Evolutionary conservation across 2,329 filamentous ascomycete species (phyloP).

Genomic region (Dissoconium aciculare): DNA sequence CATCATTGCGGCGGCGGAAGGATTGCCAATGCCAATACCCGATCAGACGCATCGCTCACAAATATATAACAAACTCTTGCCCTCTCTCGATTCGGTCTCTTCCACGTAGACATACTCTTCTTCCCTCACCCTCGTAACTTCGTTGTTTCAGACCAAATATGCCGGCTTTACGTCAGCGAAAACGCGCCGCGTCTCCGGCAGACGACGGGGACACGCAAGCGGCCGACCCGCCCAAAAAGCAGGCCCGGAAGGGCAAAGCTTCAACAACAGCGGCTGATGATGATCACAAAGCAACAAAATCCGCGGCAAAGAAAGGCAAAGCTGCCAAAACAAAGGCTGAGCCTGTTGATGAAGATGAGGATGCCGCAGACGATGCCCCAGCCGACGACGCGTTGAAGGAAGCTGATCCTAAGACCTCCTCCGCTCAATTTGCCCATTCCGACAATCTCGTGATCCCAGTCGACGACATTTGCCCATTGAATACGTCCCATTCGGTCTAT

Average conservation of each 20-base stretch:
- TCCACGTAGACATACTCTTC: too few species aligned
- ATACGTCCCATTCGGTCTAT: constrained; percentile 38
- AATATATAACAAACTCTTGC: too few species aligned
- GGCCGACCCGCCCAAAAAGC: constrained; percentile 4
- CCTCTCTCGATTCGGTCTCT: too few species aligned
- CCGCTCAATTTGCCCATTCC: constrained; percentile 31
- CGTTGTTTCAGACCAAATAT: constrained; percentile 2
- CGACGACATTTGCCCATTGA: constrained; percentile 30
- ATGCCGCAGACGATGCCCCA: neutral
- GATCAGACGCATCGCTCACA: too few species aligned
- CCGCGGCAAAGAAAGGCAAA: constrained; percentile 10
- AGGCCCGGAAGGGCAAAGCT: constrained; percentile 6
- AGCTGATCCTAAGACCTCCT: constrained; percentile 29
- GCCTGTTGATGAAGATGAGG: constrained; percentile 4
- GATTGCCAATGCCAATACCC: too few species aligned
- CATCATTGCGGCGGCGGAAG: too few species aligned
- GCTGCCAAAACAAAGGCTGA: constrained; percentile 9
- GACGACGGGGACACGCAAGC: constrained; percentile 6
- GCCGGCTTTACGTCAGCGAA: constrained; percentile 5
- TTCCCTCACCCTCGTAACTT: too few species aligned
- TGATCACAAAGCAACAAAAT: constrained; percentile 4
- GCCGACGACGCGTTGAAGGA: constrained; percentile 11
- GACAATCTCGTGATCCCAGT: constrained; percentile 33
- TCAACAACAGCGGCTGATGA: constrained; percentile 4
- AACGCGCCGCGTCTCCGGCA: constrained; percentile 8